phyloP scores from a whole-genome alignment of 352 stramenopile genomes.

The Pythium apleroticum region DNA sequence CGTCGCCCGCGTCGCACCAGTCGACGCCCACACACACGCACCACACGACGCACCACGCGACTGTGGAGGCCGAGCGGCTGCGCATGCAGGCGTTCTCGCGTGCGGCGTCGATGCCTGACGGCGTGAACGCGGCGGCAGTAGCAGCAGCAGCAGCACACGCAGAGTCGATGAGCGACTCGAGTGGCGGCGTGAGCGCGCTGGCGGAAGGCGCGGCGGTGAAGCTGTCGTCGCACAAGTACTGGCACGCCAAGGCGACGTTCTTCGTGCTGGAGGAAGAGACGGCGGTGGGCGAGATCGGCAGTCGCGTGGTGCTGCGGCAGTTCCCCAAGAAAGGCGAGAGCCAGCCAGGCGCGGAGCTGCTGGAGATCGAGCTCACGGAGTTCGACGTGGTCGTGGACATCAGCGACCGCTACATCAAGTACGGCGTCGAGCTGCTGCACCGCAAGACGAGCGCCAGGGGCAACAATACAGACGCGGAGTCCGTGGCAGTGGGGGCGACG shows the following conservation, averaged over 20 bases:
- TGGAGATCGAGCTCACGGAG: conserved; percentile 46
- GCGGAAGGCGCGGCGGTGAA: conserved; percentile 55
- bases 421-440: conserved; percentile 48
- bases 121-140: neutral
- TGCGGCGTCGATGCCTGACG: conserved; percentile 2
- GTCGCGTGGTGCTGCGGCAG: conserved; percentile 46
- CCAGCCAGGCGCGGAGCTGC: conserved; percentile 32
- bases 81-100: neutral
- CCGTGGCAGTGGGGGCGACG: neutral
- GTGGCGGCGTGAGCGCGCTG: conserved; percentile 25
- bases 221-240: conserved; percentile 54
- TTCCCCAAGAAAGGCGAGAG: conserved; percentile 35
- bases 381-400: conserved; percentile 60
- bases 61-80: neutral
- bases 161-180: conserved; percentile 1
- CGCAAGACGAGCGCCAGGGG: neutral
- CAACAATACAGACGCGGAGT: neutral
- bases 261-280: conserved; percentile 53
- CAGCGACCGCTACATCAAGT: conserved; percentile 42
- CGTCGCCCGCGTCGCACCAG: conserved; percentile 18
- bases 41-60: neutral
- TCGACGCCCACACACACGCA: conserved; percentile 14
- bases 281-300: neutral
- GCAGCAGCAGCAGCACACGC: neutral
- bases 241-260: conserved; percentile 54